phyloP scores from a whole-genome alignment of 352 stramenopile genomes.

The Aphanomyces cochlioides region DNA sequence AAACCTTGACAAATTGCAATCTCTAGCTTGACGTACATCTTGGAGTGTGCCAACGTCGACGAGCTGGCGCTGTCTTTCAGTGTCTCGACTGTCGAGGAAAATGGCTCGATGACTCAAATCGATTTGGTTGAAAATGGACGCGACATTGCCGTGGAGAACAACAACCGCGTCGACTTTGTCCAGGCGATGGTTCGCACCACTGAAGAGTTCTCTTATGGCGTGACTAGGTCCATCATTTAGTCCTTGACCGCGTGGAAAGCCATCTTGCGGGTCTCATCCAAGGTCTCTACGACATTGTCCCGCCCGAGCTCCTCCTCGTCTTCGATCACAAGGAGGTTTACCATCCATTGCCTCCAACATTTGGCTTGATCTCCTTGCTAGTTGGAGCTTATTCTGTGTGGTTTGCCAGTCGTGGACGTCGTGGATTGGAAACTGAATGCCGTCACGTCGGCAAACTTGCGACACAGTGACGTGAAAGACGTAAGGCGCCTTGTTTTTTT shows the following conservation, averaged over 20 bases:
- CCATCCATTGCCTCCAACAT: neutral
- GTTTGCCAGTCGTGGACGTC: conserved; percentile 84
- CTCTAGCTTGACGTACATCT: conserved; percentile 65
- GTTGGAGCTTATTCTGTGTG: conserved; percentile 83
- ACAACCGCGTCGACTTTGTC: conserved; percentile 95
- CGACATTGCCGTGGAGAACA: conserved; percentile 86
- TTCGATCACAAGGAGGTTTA: conserved; percentile 96
- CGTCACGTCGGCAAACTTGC: conserved; percentile 48
- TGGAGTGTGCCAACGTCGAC: conserved; percentile 68
- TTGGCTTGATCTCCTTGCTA: neutral
- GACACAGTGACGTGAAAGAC: conserved; percentile 30
- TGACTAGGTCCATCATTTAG: conserved; percentile 87
- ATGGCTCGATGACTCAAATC: conserved; percentile 40
- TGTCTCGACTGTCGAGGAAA: conserved; percentile 54
- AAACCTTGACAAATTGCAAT: neutral
- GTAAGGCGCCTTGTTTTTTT: neutral
- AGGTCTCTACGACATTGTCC: conserved; percentile 96
- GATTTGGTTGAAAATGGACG: conserved; percentile 54
- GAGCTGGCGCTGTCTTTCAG: conserved; percentile 67
- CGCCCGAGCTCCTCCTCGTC: conserved; percentile 92
- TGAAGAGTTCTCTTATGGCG: neutral
- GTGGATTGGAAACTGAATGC: conserved; percentile 85
- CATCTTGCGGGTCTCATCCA: conserved; percentile 85
- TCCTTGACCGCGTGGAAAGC: conserved; percentile 89
- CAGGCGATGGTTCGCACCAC: conserved; percentile 53